Base-by-base conservation (phyloP, 2,329 filamentous ascomycete species). In the Gaeumannomyces sp. region DNA sequence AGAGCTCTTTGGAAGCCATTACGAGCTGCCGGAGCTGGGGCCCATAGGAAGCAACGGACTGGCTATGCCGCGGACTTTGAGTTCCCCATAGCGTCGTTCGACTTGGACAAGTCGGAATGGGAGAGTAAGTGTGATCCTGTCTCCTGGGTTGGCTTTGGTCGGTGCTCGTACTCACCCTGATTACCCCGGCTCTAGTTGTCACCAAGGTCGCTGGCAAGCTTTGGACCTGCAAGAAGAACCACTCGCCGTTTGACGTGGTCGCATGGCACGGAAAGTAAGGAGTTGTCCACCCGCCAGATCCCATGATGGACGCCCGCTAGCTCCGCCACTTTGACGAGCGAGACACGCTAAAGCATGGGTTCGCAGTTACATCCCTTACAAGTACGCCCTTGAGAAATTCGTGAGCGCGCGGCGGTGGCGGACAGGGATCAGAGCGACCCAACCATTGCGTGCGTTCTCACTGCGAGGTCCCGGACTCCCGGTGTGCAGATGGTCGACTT, bases 191-290 rank as follows among this genome's bases (percentile, higher is more conserved):
- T 13, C n/a, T 22, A 27, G 77, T 90, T 2, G 76, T 88, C 0
- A 83, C 83, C 69, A 90, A 90, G 71, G 82, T 89, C 60, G 81
- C 80, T 1, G 87, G 87, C 1, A 80, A 81, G 58, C 82, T 89
- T 53, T 89, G 88, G 70, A 78, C 76, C 28, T 85, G 83, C 64
- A 80, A 79, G 28, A 88, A 91, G 71, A 78, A 78, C 28, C 88
- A 90, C 71, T 87, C 83, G 2, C 88, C 89, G 0, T 91, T 90
- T 70, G 88, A 91, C 69, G 88, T 90, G 1, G 85, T 60, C 11
- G 59, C 59, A 5, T 60, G 59, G 59, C 59, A 60, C 14, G 59
- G 59, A 16, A 60, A 60, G 59, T 60, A 29, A 14, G 56, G 38
- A 50, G 22, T 50, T 50, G 11, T 22, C 38, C 8, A 22, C 38